These are phyloP conservation scores for Lipomyces oligophaga DNA, from an alignment of 805 yeast species.

Conservation along the genomic window DNA sequence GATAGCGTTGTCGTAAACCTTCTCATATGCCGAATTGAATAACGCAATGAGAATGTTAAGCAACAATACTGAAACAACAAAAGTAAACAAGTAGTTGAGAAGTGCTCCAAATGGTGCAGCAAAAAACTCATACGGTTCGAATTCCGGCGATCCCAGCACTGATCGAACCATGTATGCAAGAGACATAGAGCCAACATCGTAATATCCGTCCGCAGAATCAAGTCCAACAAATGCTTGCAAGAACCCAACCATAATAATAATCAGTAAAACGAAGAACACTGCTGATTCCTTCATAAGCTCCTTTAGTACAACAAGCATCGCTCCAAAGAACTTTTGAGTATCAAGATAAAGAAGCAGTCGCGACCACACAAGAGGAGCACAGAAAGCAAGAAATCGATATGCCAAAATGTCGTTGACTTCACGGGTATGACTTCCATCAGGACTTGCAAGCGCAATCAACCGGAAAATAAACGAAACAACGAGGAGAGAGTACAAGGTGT, in stretches of 20 bases:
- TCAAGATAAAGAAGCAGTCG: slow-evolving; percentile 72
- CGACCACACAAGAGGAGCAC: slow-evolving; percentile 85
- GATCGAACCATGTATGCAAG: slow-evolving; percentile 64
- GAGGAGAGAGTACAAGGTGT: slow-evolving; percentile 57
- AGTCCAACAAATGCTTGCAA: slow-evolving; percentile 82
- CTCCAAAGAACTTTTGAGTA: slow-evolving; percentile 77
- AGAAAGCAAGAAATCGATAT: slow-evolving; percentile 68
- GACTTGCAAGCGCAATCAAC: slow-evolving; percentile 38
- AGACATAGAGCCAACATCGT: slow-evolving; percentile 66
- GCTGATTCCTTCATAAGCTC: slow-evolving; percentile 84
- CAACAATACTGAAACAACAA: slow-evolving; percentile 62
- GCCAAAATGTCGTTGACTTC: slow-evolving; percentile 49
- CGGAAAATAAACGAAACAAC: slow-evolving; percentile 54
- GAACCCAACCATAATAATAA: slow-evolving; percentile 71
- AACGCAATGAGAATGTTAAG: slow-evolving; percentile 81
- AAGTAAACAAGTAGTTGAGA: slow-evolving; percentile 71
- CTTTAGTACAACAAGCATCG: slow-evolving; percentile 79
- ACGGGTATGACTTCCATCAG: slow-evolving; percentile 11
- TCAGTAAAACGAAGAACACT: slow-evolving; percentile 71
- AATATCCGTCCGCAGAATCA: slow-evolving; percentile 81
- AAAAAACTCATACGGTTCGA: slow-evolving; percentile 61
- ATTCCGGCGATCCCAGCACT: slow-evolving; percentile 70
- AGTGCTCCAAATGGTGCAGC: slow-evolving; percentile 85
- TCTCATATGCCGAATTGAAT: slow-evolving; percentile 77
- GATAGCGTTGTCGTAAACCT: slow-evolving; percentile 74